Evolutionary conservation across 177 flowering plant genomes (phyloP).

Genomic region (Vitis hybrid): DNA sequence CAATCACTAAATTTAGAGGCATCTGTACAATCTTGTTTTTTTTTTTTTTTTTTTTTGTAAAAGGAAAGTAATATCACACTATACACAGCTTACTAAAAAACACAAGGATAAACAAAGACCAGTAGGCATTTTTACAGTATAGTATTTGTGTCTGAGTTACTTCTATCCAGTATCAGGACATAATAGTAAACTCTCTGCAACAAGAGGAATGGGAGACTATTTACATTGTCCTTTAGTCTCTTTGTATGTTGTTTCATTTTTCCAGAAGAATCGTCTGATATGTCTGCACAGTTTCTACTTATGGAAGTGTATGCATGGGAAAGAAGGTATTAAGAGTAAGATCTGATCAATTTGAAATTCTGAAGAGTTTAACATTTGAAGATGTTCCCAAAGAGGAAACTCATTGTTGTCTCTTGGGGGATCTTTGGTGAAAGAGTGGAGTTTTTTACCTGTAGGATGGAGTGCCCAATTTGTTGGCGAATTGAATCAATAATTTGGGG

Average conservation of each 20-base stretch:
- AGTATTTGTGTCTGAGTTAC: not conserved
- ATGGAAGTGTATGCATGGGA: not conserved
- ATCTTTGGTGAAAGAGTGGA: slow-evolving; percentile 27
- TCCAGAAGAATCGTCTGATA: slow-evolving; percentile 3
- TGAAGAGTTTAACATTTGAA: slow-evolving; percentile 51
- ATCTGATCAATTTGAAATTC: slow-evolving; percentile 51
- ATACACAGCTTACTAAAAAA: slow-evolving; percentile 17
- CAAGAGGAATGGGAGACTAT: not conserved
- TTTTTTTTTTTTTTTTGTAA: no score
- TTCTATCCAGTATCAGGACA: not conserved
- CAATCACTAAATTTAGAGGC: no score
- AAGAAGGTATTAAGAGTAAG: slow-evolving; percentile 31
- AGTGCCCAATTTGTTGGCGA: slow-evolving; percentile 63
- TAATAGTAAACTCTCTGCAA: not conserved
- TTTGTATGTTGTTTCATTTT: not conserved
- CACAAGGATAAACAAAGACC: slow-evolving; percentile 10
- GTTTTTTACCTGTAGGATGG: slow-evolving; percentile 47
- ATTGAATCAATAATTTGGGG: slow-evolving; percentile 62
- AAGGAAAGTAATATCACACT: slow-evolving; percentile 8
- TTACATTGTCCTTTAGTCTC: slow-evolving; percentile 3
- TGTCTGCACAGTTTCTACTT: slow-evolving; percentile 19
- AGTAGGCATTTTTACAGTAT: slow-evolving; percentile 13
- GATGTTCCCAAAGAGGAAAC: slow-evolving; percentile 60
- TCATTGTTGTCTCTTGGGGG: slow-evolving; percentile 43
- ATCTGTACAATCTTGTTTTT: slow-evolving; percentile 16